Base-by-base conservation (phyloP, 176 grass and related monocot genomes). In the Themeda triandra region DNA sequence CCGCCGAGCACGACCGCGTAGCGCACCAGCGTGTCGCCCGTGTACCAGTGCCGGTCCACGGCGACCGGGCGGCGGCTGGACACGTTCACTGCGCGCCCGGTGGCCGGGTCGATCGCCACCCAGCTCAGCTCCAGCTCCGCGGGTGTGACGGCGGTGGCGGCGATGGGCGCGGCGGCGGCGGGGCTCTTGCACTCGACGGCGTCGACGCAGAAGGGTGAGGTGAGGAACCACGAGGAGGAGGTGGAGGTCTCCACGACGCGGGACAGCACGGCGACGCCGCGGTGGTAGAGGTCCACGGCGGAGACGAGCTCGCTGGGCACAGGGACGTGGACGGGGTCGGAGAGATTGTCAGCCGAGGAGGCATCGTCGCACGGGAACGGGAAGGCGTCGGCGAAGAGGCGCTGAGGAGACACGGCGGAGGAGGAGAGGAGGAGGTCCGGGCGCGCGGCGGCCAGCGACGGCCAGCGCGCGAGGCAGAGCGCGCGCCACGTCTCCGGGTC, bases 1-100 rank as follows among this genome's bases (percentile, higher is more conserved):
- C 72, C 83, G 59, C 49, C 73, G 6, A 82, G 58, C 66, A 90
- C 85, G 31, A 76, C 29, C 40, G 91, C 91, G 91, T 82, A 93
- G 12, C 91, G 88, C 59, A 85, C 49, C 23, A 90, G 76, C 45
- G 88, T 79, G 21, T 93, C 91, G 25, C 88, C 88, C 30, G 88
- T 93, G 91, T 90, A 88, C 91, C 88, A 93, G 88, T 86, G 91
- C 73, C 91, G 65, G 66, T 85, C 82, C 7, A 90, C 68, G n/a
- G 85, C 76, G 11, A 90, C 91, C 21, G 91, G 59, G 2, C 67
- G 81, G 32, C 88, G 85, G 91, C 91, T 90, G 27, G 91, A 90
- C 29, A 87, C 39, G 82, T 84, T 87, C 12, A 88, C 82, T 0
- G 85, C 88, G 4, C 82, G 85, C 1, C 78, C 60, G 11, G 23